Conservation (phyloP, 176 grass and related monocot species). For the Metroxylon sagu region DNA sequence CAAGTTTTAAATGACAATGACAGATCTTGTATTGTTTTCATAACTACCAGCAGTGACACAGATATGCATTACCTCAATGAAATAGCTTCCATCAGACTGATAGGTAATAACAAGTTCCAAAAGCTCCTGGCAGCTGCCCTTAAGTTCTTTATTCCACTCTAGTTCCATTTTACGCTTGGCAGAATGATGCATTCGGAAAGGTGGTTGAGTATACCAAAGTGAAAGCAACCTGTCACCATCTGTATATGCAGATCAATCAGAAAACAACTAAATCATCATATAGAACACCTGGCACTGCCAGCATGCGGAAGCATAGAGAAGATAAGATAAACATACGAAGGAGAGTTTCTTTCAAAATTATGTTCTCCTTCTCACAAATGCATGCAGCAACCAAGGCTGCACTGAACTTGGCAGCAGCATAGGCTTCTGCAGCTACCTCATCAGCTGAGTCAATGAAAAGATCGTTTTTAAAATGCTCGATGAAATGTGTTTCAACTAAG, state of each 20-base stretch:
- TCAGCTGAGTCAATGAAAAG: constrained; percentile 40
- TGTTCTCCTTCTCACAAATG: constrained; percentile 56
- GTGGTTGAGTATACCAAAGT: constrained; percentile 53
- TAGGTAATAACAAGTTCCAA: constrained; percentile 67
- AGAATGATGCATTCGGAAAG: constrained; percentile 84
- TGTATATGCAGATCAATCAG: not conserved
- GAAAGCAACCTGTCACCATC: constrained; percentile 42
- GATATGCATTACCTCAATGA: constrained; percentile 51
- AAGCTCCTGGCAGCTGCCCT: constrained; percentile 37
- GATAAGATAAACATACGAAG: constrained; percentile 43
- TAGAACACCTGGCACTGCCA: too few relatives aligned
- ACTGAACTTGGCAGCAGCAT: constrained; percentile 35
- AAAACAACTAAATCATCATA: too few relatives aligned
- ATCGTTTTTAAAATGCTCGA: constrained; percentile 71
- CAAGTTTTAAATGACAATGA: not conserved
- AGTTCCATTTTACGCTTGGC: constrained; percentile 52
- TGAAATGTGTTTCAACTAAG: constrained; percentile 78
- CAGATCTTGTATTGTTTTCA: too few relatives aligned
- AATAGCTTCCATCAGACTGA: constrained; percentile 66
- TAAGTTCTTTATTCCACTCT: constrained; percentile 64
- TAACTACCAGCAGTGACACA: too few relatives aligned
- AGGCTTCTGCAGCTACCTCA: constrained; percentile 27
- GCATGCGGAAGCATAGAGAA: not conserved
- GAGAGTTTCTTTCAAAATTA: constrained; percentile 32
- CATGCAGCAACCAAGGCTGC: constrained; percentile 72